Evolutionary conservation across 495 filamentous ascomycete species (phyloP), one percentile per base, ranked within the genome.

Genomic region (Penicillium manginii): DNA sequence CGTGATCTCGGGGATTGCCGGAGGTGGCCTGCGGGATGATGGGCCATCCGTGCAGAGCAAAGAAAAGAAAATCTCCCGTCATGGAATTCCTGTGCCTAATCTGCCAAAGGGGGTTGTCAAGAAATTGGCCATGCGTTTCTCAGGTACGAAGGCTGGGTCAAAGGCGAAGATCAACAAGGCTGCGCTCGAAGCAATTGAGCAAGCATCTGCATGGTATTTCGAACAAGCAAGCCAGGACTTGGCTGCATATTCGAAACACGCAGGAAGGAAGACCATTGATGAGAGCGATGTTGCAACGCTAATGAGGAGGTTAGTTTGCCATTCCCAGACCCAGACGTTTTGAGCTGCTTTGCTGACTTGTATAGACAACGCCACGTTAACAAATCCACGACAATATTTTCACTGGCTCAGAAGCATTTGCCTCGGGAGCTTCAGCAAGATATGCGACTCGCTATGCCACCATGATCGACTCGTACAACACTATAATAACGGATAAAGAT

Each of bases 171-270:
- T 97, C 51, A 84, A 78, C 57, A 85, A 88, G 37, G 88, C 92
- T 29, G 86, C 88, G 2, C 75, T 96, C 52, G 81, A 83, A 17
- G 86, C 85, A 22, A 86, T 97, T 37, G 84, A 87, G 67, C 86
- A 89, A 64, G 90, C 91, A 15, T 88, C 88, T 17, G 89, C 93
- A 33, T 92, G 89, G 86, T 97, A 91, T 72, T 96, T 96, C 66
- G 88, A 93, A 64, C 92, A 96, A 70, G 78, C 87, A 14, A 83
- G 89, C 55, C 89, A 90, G 22, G 91, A 96, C 65, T 76, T 97
- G 57, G 83, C 83, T 3, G 85, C 81, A 2, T 97, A 92, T 73
- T 88, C 92, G 9, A 79, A 86, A 49, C 92, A 97, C 71, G 91
- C 90, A 4, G 85, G 87, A 29, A 83, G 92, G 40, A 93, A 88